Base-by-base conservation (phyloP, 208 protist genomes). In the Porcisia hertigi region DNA sequence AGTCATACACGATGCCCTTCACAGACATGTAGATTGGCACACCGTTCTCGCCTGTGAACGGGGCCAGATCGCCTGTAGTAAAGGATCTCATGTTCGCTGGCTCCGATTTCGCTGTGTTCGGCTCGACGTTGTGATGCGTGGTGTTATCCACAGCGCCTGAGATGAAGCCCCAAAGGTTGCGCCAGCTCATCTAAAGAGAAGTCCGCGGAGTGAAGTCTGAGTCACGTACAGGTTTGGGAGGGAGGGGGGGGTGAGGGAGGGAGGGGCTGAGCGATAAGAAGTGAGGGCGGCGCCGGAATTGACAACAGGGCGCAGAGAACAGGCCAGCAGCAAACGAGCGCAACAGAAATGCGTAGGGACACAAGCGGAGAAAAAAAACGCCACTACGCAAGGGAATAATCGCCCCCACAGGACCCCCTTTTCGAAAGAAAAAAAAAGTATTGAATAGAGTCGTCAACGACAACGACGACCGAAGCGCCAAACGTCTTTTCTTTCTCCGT, bases 1-100 rank as follows among this genome's bases (percentile, higher is more conserved):
- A 94, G 63, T 96, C 91, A 70, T 95, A 96, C 39, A 97, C 90
- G 52, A 87, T 85, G 6, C 88, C 89, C 75, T 91, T 95, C 41
- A 94, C 86, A 5, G 89, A 93, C 14, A 97, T 86, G 73, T 96
- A 95, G 43, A 96, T 89, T 7, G 87, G 75, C 0, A 20, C 41
- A 0, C 83, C 86, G 36, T 80, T 76, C 66, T 73, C 80, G 1
- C 93, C 91, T 9, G 80, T 79, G 67, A 84, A 88, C 7, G 72
- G n/a, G 23, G 82, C 66, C 5, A 97, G 82, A 57, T 92, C 82
- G 5, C 53, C 83, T 1, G 85, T 83, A 0, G 74, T 92, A 62
- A 96, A 93, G 1, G 72, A 72, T 47, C 63, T 69, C 60, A 74
- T 73, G 71, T 81, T 72, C 6, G 5, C 64, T 12, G 63, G 8